These are phyloP conservation scores for Geotrichum citri-aurantii DNA, from an alignment of 1,139 yeast species.

Conservation along the genomic window DNA sequence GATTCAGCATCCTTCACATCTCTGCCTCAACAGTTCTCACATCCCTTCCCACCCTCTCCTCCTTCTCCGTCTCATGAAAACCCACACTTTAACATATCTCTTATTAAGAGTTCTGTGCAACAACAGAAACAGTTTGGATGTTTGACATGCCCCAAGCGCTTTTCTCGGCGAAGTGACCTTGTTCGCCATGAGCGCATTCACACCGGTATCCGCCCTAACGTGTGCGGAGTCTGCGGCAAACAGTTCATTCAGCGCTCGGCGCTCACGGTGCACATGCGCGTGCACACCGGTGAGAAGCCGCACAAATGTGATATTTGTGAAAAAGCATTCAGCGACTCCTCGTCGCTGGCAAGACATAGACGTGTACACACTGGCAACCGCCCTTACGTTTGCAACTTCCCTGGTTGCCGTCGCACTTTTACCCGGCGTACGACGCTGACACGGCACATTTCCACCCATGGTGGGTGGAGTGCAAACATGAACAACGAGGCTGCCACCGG, in stretches of 20 bases:
- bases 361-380: slow-evolving; percentile 45
- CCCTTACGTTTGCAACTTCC: slow-evolving; percentile 65
- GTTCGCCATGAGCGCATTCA: slow-evolving; percentile 72
- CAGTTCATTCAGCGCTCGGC: slow-evolving; percentile 66
- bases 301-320: slow-evolving; percentile 36
- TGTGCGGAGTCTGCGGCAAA: slow-evolving; percentile 41
- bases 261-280: slow-evolving; percentile 64
- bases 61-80: slow-evolving; percentile 4
- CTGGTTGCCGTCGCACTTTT: slow-evolving; percentile 62
- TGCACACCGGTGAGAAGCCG: slow-evolving; percentile 80
- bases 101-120: slow-evolving; percentile 3
- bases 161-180: slow-evolving; percentile 60
- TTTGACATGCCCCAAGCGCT: slow-evolving; percentile 35
- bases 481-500: background rate
- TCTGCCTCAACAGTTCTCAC: slow-evolving; percentile 1
- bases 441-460: slow-evolving; percentile 60
- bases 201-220: slow-evolving; percentile 63
- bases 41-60: slow-evolving; percentile 15
- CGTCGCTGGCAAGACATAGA: slow-evolving; percentile 39
- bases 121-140: slow-evolving; percentile 26
- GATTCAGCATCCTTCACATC: background rate
- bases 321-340: slow-evolving; percentile 39
- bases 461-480: slow-evolving; percentile 14
- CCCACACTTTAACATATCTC: slow-evolving; percentile 4
- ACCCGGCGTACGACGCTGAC: slow-evolving; percentile 65